These are phyloP conservation scores for Acmispon strigosus DNA, from an alignment of 306 rosid species.

Conservation along the genomic window DNA sequence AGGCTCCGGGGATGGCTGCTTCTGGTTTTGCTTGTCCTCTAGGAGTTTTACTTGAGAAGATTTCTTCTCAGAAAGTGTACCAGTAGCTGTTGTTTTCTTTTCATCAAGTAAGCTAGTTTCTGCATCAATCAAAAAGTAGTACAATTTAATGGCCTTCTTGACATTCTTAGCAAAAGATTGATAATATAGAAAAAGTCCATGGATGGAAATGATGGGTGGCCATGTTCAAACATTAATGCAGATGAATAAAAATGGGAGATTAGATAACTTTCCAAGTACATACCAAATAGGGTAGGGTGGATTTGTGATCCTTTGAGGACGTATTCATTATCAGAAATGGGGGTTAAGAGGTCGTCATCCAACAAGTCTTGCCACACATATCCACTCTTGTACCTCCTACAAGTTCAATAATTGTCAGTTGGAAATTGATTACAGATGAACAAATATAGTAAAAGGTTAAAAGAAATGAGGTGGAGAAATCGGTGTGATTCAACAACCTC, in stretches of 20 bases:
- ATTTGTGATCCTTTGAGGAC: conserved; percentile 85
- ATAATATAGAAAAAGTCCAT: background rate
- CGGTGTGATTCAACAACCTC: conserved; percentile 41
- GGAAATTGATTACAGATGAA: conserved; percentile 14
- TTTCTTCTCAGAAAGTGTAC: conserved; percentile 6
- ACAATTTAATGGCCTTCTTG: background rate
- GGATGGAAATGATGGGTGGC: conserved; percentile 28
- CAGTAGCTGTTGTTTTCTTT: conserved; percentile 21
- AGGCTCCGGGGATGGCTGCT: conserved; percentile 4
- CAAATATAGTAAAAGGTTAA: background rate
- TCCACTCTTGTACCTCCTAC: conserved; percentile 86
- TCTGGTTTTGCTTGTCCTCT: conserved; percentile 19
- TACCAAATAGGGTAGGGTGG: conserved; percentile 35
- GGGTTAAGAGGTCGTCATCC: conserved; percentile 82
- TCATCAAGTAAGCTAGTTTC: conserved; percentile 22
- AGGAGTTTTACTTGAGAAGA: conserved; percentile 6
- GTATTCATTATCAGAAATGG: conserved; percentile 82
- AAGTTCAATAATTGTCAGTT: conserved; percentile 14
- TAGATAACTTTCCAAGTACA: background rate
- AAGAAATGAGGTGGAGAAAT: background rate
- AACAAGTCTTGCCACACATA: conserved; percentile 89
- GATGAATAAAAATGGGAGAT: background rate
- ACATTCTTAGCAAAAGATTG: conserved; percentile 2
- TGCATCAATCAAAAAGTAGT: conserved; percentile 9
- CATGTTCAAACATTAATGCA: conserved; percentile 18